phyloP scores from a whole-genome alignment of 768 basidiomycete genomes.

The Lactifluus piperatus region DNA sequence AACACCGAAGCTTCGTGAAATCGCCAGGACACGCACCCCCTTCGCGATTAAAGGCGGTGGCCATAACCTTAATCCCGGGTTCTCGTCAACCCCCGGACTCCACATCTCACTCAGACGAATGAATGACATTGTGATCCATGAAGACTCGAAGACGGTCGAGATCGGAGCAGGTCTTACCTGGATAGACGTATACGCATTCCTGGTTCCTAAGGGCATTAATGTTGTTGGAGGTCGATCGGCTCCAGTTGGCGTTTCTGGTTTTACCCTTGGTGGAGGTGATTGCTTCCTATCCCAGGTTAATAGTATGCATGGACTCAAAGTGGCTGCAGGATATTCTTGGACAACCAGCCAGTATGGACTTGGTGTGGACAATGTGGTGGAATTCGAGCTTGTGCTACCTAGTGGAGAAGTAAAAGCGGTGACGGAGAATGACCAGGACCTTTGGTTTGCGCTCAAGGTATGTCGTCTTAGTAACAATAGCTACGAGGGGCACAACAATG shows the following conservation, averaged over 20 bases:
- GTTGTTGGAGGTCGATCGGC: neutral
- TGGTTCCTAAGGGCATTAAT: neutral
- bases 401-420: neutral
- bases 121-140: neutral
- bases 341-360: neutral
- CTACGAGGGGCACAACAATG: too few species aligned
- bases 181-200: conserved; percentile 21
- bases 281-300: neutral
- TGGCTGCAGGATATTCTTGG: neutral
- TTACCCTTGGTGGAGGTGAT: neutral
- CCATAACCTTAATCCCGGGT: neutral
- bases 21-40: neutral
- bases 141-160: conserved; percentile 3
- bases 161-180: conserved; percentile 21
- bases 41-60: neutral
- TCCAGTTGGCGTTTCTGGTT: neutral
- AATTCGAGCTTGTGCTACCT: neutral
- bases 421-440: neutral
- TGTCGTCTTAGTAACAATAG: neutral
- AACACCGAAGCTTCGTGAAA: too few species aligned
- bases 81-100: neutral
- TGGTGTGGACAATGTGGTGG: neutral
- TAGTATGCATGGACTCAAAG: too few species aligned
- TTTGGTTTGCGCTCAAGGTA: conserved; percentile 1
- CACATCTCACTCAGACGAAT: neutral